Evolutionary conservation across 768 basidiomycete species (phyloP).

Genomic region (Pisolithus orientalis): DNA sequence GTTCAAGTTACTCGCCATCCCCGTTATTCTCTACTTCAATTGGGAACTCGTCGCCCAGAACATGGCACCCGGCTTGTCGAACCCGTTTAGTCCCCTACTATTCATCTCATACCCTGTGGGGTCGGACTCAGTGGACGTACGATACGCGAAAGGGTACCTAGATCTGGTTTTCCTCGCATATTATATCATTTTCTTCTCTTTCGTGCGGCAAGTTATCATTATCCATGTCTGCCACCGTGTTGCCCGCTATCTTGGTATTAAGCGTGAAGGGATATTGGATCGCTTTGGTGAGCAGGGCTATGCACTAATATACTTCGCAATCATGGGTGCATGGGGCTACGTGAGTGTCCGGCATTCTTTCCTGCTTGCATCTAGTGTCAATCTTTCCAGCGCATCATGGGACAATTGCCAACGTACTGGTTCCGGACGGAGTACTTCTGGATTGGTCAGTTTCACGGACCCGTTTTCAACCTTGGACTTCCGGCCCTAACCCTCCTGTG

Average conservation of each 20-base stretch:
- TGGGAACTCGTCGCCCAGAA: slow-evolving; percentile 53
- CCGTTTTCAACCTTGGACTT: neutral
- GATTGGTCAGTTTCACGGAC: slow-evolving; percentile 45
- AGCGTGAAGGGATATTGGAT: slow-evolving; percentile 57
- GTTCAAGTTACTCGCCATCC: slow-evolving; percentile 57
- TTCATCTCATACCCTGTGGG: slow-evolving; percentile 64
- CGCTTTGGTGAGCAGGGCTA: slow-evolving; percentile 93
- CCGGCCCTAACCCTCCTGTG: slow-evolving; percentile 1
- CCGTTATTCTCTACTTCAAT: slow-evolving; percentile 55
- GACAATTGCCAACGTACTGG: slow-evolving; percentile 77
- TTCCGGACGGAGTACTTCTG: slow-evolving; percentile 80
- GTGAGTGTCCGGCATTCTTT: slow-evolving; percentile 38
- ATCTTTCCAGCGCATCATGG: slow-evolving; percentile 67
- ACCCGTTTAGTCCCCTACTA: slow-evolving; percentile 71
- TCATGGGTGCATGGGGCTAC: slow-evolving; percentile 69
- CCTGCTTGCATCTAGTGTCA: neutral
- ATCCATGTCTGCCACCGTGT: slow-evolving; percentile 60
- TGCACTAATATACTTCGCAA: slow-evolving; percentile 70
- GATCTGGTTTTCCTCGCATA: slow-evolving; percentile 80
- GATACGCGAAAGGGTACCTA: slow-evolving; percentile 65
- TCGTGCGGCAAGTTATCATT: slow-evolving; percentile 72
- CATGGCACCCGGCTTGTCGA: slow-evolving; percentile 43
- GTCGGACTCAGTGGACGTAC: slow-evolving; percentile 45
- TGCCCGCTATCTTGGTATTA: slow-evolving; percentile 67
- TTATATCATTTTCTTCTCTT: slow-evolving; percentile 84